Conservation (phyloP, 2,329 filamentous ascomycete genomes). For the Plectosphaerella sp. region DNA sequence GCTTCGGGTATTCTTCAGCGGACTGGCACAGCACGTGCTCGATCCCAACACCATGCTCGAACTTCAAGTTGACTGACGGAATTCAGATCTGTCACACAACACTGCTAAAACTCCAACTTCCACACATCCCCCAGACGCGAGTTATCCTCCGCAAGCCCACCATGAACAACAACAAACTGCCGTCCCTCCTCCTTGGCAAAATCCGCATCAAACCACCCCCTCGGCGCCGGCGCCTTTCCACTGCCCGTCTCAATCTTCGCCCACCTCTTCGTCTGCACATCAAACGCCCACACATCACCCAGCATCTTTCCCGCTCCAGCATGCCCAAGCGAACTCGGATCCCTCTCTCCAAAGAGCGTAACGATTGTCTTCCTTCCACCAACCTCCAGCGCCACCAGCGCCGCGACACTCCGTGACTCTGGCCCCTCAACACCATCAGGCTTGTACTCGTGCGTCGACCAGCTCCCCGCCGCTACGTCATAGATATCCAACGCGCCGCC, state of each 20-base stretch:
- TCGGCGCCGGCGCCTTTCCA: constrained; percentile 19
- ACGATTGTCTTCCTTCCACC: constrained; percentile 21
- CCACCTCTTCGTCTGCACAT: constrained; percentile 23
- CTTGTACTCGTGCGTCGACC: constrained; percentile 18
- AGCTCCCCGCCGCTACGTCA: constrained; percentile 15
- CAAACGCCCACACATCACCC: constrained; percentile 33
- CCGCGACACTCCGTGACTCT: constrained; percentile 23
- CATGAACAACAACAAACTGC: constrained; percentile 27
- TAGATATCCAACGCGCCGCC: constrained; percentile 52
- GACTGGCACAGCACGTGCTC: too few species aligned
- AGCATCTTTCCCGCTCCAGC: constrained; percentile 35
- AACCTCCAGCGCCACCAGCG: constrained; percentile 17
- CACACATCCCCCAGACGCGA: constrained; percentile 33
- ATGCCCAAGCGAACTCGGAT: constrained; percentile 31
- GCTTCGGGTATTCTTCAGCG: too few species aligned
- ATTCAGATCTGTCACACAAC: too few species aligned
- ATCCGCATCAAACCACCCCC: constrained; percentile 37
- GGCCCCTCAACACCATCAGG: constrained; percentile 22
- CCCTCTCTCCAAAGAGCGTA: constrained; percentile 33
- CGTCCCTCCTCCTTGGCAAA: constrained; percentile 10
- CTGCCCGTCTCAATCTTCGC: constrained; percentile 14
- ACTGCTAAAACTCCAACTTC: constrained; percentile 17
- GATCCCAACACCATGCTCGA: too few species aligned
- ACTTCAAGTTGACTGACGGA: too few species aligned
- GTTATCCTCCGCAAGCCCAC: constrained; percentile 32